Base-by-base conservation (phyloP, 345 rosid species). In the Citrus maxima region DNA sequence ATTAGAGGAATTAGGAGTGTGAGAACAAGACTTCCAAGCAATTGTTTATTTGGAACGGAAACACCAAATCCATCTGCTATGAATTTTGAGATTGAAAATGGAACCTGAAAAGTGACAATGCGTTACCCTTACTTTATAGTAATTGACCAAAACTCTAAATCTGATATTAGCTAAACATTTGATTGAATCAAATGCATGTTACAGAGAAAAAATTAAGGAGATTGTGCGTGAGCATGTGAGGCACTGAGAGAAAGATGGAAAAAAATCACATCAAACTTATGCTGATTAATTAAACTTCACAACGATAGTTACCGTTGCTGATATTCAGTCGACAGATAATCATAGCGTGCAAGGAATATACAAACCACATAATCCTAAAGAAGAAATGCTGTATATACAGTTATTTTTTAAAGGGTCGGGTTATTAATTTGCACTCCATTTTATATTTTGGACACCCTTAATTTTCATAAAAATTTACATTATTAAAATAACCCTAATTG, bases 41-140 rank as follows among this genome's bases (percentile, higher is more conserved):
- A 32, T 32, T 32, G 34, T 32, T 32, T 32, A 32, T 32, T 91
- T 61, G 97, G 98, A 83, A 95, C 84, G 65, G 91, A 82, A 37
- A 95, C 88, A 69, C 98, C 98, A 80, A 91, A 90, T 83, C 95
- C 98, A 72, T 76, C 89, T 67, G 95, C 98, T 82, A 91, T 80
- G 82, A 87, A 91, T 83, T 84, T 90, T 73, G 98, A 84, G 88
- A 95, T 87, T 75, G 95, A 93, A 83, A 95, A 88, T 64, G 98
- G 98, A 74, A 95, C 85, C 95, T 95, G 88, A 70, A 79, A 82
- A 83, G 61, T 27, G 42, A 40, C 27, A 25, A 28, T 49, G 72
- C 24, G 18, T 24, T 73, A 51, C 10, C 4, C 19, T 10, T 28
- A 22, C 28, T 13, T 78, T 14, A 21, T 25, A 14, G 49, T 32